Conservation (phyloP, 148 eudicot species). For the Salicornia ramosissima region DNA sequence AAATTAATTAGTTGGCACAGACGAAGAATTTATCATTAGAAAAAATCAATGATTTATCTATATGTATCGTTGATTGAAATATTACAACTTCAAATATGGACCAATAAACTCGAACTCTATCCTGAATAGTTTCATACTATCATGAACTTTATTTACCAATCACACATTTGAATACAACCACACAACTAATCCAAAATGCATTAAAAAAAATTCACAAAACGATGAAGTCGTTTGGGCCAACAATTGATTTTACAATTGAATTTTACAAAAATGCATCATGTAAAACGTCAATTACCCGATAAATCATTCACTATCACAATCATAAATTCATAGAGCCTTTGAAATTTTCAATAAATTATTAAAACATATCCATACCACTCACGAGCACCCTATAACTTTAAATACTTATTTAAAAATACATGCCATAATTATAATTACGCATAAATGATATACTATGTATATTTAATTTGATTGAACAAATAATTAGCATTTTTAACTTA, state of each 20-base stretch:
- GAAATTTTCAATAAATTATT: too few species aligned
- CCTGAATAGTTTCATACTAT: neutral
- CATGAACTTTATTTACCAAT: neutral
- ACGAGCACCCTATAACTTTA: too few species aligned
- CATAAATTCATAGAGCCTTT: conserved; percentile 13
- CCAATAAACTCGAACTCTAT: neutral
- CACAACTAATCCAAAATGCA: conserved; percentile 16
- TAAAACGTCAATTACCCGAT: conserved; percentile 5
- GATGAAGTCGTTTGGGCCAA: neutral
- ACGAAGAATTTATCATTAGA: too few species aligned
- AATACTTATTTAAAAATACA: too few species aligned
- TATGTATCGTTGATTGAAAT: neutral
- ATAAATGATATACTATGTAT: too few species aligned
- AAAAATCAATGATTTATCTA: too few species aligned
- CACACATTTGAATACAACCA: conserved; percentile 12
- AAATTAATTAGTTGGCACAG: too few species aligned
- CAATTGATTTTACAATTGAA: neutral
- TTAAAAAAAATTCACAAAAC: neutral
- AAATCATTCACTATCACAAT: conserved; percentile 9
- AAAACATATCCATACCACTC: too few species aligned
- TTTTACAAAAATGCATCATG: too few species aligned
- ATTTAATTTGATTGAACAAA: too few species aligned
- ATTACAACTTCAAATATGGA: neutral
- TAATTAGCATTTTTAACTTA: too few species aligned
- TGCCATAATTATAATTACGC: too few species aligned